Percentiles rank a stretch among this genome's conserved stretches.
phyloP scores from a whole-genome alignment of 177 flowering plant genomes.

The Telopea speciosissima region DNA sequence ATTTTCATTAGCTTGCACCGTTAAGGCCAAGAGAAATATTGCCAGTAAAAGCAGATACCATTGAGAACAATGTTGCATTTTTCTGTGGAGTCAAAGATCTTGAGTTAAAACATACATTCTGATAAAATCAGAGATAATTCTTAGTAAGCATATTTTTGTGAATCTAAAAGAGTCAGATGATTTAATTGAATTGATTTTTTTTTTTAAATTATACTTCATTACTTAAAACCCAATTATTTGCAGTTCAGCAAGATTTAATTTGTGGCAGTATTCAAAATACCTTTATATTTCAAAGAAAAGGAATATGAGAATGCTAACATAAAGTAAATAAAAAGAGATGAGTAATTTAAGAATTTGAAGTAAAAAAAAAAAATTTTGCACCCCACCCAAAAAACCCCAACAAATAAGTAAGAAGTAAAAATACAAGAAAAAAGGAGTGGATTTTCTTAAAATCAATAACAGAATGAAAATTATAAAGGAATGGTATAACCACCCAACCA shows the following conservation, averaged over 20 bases:
- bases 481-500: neutral
- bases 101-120: neutral
- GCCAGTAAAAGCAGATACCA: conserved; percentile 4
- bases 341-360: neutral
- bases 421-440: neutral
- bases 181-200: no score
- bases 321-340: neutral
- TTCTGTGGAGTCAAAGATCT: conserved; percentile 3
- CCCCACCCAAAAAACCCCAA: no score
- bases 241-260: no score
- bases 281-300: no score
- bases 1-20: conserved; percentile 16
- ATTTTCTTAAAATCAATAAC: neutral
- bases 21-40: conserved; percentile 1
- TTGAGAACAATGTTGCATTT: neutral
- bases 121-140: neutral
- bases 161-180: neutral
- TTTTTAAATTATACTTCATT: neutral
- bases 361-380: no score
- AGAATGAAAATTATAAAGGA: no score
- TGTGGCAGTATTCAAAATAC: no score
- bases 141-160: neutral
- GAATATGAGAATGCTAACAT: no score
- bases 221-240: no score
- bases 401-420: no score